Evolutionary conservation across 805 yeast genomes (phyloP).

Genomic region (Saccharomyces jurei): DNA sequence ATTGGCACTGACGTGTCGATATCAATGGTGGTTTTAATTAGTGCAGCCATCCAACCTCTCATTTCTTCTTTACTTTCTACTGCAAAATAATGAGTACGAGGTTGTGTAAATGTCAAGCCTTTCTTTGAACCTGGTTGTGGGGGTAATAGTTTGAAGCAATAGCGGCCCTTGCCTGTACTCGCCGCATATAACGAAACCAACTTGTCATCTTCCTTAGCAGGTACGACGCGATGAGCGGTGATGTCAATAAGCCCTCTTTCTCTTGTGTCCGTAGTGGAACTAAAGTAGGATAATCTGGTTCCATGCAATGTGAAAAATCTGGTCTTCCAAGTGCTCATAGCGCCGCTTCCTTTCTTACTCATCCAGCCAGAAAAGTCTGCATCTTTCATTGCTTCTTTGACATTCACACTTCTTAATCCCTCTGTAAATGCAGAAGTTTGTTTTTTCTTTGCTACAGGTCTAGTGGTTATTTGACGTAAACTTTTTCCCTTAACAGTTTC

Average conservation of each 20-base stretch:
- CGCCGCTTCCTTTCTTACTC: constrained; percentile 80
- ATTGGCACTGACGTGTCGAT: constrained; percentile 89
- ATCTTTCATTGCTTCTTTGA: constrained; percentile 66
- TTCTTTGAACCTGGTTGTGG: constrained; percentile 96
- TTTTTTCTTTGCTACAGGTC: constrained; percentile 41
- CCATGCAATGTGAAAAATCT: constrained; percentile 82
- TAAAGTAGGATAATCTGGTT: constrained; percentile 83
- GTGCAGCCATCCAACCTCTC: constrained; percentile 91
- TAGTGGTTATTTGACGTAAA: constrained; percentile 46
- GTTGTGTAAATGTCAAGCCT: constrained; percentile 93
- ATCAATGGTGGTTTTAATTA: constrained; percentile 93
- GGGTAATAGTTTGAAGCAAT: constrained; percentile 85
- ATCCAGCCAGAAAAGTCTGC: constrained; percentile 90
- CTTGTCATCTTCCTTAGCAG: constrained; percentile 77
- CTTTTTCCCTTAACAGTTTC: constrained; percentile 32
- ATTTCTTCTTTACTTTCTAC: constrained; percentile 86
- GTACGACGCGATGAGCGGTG: constrained; percentile 86
- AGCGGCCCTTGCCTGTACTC: constrained; percentile 87
- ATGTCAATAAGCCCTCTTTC: constrained; percentile 94
- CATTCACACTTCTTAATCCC: constrained; percentile 71
- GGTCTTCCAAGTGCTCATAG: constrained; percentile 87
- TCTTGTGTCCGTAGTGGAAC: constrained; percentile 63
- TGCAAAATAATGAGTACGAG: constrained; percentile 91
- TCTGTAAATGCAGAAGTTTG: constrained; percentile 78
- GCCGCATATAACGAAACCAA: constrained; percentile 84